A percentile compares a stretch with the other conserved stretches of the same genome.
Conservation (phyloP, 257 asterid species). For the Coffea eugenioides region DNA sequence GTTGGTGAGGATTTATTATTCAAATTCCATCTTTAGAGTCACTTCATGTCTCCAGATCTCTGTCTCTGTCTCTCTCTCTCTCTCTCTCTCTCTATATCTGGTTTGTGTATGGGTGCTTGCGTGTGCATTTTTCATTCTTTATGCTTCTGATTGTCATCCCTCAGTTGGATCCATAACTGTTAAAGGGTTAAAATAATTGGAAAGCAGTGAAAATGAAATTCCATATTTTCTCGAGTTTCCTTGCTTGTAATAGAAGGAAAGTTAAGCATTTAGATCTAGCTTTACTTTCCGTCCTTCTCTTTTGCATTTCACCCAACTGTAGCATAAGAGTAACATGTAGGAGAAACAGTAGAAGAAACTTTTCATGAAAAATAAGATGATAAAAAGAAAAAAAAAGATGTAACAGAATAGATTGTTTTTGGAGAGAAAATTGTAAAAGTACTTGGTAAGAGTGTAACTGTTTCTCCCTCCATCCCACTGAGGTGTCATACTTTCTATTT, state of each 20-base stretch:
- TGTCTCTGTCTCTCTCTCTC: not conserved
- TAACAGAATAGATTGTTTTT: not conserved
- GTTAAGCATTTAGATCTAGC: not conserved
- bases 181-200: not conserved
- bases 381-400: too few relatives aligned
- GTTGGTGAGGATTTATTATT: slow-evolving; percentile 9
- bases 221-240: not conserved
- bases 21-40: not conserved
- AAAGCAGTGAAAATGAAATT: not conserved
- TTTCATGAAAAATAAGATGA: not conserved
- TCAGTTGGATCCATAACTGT: too few relatives aligned
- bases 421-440: not conserved
- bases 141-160: not conserved
- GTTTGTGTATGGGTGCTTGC: not conserved
- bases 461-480: not conserved
- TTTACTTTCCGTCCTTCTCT: not conserved
- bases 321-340: not conserved
- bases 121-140: not conserved
- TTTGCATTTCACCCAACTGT: not conserved
- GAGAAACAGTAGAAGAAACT: not conserved
- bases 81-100: too few relatives aligned
- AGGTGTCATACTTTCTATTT: too few relatives aligned
- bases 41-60: too few relatives aligned
- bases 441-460: too few relatives aligned
- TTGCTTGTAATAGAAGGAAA: not conserved